Conservation (phyloP, 78 protist genomes). For the Polysphondylium violaceum region DNA sequence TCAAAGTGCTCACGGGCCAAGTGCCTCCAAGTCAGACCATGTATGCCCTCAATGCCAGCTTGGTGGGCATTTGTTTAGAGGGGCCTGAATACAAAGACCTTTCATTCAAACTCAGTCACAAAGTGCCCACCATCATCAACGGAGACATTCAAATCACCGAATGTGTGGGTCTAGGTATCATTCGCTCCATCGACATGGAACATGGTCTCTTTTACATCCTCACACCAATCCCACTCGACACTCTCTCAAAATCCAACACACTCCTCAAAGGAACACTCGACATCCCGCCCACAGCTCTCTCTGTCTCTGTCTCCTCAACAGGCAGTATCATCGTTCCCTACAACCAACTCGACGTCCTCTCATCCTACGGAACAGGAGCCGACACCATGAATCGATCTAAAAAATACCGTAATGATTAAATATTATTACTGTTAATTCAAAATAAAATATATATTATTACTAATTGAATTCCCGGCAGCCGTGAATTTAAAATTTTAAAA, state of each 20-base stretch:
- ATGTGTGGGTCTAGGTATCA: constrained; percentile 47
- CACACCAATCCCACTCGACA: constrained; percentile 17
- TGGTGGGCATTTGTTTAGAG: constrained; percentile 48
- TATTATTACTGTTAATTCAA: too few relatives aligned
- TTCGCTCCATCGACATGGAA: constrained; percentile 49
- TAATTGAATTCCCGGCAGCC: too few relatives aligned
- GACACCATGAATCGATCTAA: not conserved
- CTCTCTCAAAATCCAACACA: not conserved
- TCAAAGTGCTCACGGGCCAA: not conserved
- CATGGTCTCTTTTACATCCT: constrained; percentile 2
- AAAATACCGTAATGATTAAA: too few relatives aligned
- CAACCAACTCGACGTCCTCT: not conserved
- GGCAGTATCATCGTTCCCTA: constrained; percentile 2
- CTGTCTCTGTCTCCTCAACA: constrained; percentile 6
- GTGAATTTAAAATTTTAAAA: too few relatives aligned
- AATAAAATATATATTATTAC: too few relatives aligned
- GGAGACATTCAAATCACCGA: constrained; percentile 6
- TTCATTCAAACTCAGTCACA: not conserved
- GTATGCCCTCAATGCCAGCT: constrained; percentile 29
- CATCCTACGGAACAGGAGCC: constrained; percentile 16
- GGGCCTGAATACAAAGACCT: not conserved
- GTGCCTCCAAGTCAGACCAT: constrained; percentile 55
- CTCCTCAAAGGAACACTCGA: constrained; percentile 20
- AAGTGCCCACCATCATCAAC: constrained; percentile 9
- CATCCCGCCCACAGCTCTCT: not conserved